These are phyloP conservation scores for Fusarium heterosporum DNA, from an alignment of 2,329 filamentous ascomycete genomes.

Conservation along the genomic window DNA sequence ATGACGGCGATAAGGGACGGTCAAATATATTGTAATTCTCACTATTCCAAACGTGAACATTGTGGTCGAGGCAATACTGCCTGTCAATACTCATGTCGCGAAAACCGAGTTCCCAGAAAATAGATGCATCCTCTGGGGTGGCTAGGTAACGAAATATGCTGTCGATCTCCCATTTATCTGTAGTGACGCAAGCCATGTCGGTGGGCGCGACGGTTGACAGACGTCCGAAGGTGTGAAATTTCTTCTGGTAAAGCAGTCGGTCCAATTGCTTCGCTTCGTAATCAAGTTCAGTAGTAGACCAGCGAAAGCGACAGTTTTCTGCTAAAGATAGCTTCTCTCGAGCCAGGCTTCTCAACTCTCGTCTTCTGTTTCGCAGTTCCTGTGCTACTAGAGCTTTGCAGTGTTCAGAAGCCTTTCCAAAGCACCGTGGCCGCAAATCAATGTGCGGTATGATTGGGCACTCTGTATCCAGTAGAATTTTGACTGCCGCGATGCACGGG, in stretches of 20 bases:
- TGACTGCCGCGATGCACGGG: not conserved
- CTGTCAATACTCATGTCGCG: not conserved
- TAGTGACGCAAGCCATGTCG: rapidly evolving
- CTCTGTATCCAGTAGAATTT: not conserved
- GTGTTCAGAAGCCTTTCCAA: not conserved
- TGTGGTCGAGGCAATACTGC: rapidly evolving
- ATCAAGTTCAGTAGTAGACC: not conserved
- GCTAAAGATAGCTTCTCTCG: not conserved
- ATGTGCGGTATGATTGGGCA: not conserved
- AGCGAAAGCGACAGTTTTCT: rapidly evolving
- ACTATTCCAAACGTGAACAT: too few relatives aligned
- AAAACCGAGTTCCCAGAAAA: not conserved
- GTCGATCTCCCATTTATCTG: rapidly evolving
- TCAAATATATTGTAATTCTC: too few relatives aligned
- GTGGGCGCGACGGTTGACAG: not conserved
- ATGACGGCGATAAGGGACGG: not conserved
- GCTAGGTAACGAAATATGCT: not conserved
- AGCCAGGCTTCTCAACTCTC: rapidly evolving
- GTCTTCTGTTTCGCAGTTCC: not conserved
- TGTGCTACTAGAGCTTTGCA: not conserved
- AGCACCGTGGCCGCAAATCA: not conserved
- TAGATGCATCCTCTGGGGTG: not conserved
- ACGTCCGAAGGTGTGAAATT: rapidly evolving
- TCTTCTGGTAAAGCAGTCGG: not conserved
- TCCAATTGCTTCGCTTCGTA: too few relatives aligned